Evolutionary conservation across 371 early-diverging fungal species (phyloP), one percentile per base, ranked within the genome.

Genomic region (Fennellomyces sp.): DNA sequence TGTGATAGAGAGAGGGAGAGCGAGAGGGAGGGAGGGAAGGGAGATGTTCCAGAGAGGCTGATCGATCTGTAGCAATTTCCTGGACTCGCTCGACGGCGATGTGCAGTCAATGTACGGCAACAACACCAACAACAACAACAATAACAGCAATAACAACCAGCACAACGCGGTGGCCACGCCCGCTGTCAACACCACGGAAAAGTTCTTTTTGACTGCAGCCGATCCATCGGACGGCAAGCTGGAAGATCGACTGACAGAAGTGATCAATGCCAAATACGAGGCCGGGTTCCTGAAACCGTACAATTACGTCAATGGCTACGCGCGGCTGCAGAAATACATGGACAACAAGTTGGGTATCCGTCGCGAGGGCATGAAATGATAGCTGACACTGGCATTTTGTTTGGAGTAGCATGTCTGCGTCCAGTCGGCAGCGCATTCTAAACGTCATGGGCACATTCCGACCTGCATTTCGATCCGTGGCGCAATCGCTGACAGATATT

Each of bases 221-320:
- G 91, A 96, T 70, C 95, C 94, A 0, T 80, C 82, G 5, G 95
- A 93, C 66, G 91, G 90, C 19, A 83, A 90, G 28, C 76, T 84
- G 15, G 91, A 91, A 68, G 94, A 92, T 59, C 88, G 93, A 48
- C 73, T 95, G 62, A 91, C 86, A 17, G 90, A 94, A 64, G 90
- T 95, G 17, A 91, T 96, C 69, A 89, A 88, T 60, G 94, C 94
- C 35, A 97, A 97, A 73, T 94, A 91, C 58, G 92, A 95, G 62
- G 94, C 95, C 2, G 97, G 97, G 0, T 83, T 94, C 58, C 70
- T 97, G 51, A 94, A 92, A 65, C 97, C 97, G 1, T 94, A 93
- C 83, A 94, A 96, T 73, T 95, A 95, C 75, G 92, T 92, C 58
- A 89, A 85, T 72, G 91, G 91, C 0, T 97, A 97, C 70, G 81